Base-by-base conservation (phyloP, 2,329 filamentous ascomycete genomes). In the Aspergillus tamarii region DNA sequence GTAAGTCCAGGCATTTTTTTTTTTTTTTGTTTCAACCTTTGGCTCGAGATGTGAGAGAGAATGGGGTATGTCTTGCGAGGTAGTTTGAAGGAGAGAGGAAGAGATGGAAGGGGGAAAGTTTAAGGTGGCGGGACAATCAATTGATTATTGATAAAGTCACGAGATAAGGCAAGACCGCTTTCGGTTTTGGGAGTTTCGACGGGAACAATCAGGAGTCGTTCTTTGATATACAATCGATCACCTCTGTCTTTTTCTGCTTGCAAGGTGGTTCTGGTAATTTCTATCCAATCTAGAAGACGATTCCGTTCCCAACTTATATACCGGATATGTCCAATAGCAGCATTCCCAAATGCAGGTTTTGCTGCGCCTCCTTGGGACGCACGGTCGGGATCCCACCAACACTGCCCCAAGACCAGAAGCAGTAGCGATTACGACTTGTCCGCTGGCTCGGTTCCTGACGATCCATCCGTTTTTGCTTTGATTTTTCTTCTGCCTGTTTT, bases 1-100 rank as follows among this genome's bases (percentile, higher is more conserved):
- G 57, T 59, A 48, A 68, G 61, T 62, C 68, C 60, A 16, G 67
- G 59, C 70, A 74, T 76, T 56, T 46, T 70, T 58, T 58, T 26
- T 3, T n/a, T n/a, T n/a, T n/a, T n/a, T n/a, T n/a, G 41, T 54
- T 66, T 60, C 32, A 34, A 45, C 39, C 57, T 39, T 34, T 53
- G 43, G 26, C 28, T 30, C 48, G 14, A 34, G 19, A 45, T 32
- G 56, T 48, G 28, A 39, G 21, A 55, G 52, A 36, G n/a, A 10
- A 10, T 10, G 21, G 19, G 3, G 34, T 16, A 16, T 36, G 34
- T 36, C 34, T 36, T 36, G 32, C 32, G 32, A 34, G 32, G 32
- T 34, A 34, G 4, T 12, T 34, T 54, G 11, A 12, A 21, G 19
- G 23, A 34, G 26, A 53, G 50, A 54, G 28, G 28, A n/a, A 54